A percentile compares a stretch with the other conserved stretches of the same genome.
Conservation (phyloP, 2,329 filamentous ascomycete species). For the Aspergillus carbonarius region DNA sequence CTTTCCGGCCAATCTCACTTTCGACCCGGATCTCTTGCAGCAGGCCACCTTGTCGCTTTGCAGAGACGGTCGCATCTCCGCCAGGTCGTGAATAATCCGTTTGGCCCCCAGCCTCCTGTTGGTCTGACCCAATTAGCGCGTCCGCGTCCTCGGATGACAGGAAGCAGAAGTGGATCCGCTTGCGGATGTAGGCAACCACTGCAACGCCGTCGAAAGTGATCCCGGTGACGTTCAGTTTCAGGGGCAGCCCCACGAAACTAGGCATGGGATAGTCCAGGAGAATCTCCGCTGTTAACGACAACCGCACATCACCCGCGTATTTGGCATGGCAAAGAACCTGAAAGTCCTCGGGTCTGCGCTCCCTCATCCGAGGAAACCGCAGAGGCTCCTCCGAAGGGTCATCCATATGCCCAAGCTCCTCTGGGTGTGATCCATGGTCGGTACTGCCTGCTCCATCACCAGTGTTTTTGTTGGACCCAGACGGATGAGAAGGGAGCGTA, state of each 20-base stretch:
- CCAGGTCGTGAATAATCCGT: slow-evolving; percentile 33
- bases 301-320: slow-evolving; percentile 81
- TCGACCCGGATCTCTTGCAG: slow-evolving; percentile 93
- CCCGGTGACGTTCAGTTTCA: slow-evolving; percentile 93
- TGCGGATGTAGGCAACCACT: slow-evolving; percentile 86
- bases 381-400: slow-evolving; percentile 21
- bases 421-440: slow-evolving; percentile 19
- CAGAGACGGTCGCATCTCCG: slow-evolving; percentile 31
- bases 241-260: slow-evolving; percentile 91
- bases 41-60: slow-evolving; percentile 65
- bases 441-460: slow-evolving; percentile 24
- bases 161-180: slow-evolving; percentile 90
- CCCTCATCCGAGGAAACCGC: slow-evolving; percentile 57
- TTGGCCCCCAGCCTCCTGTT: slow-evolving; percentile 33
- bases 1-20: slow-evolving; percentile 92
- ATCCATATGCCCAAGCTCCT: slow-evolving; percentile 21
- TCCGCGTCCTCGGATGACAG: slow-evolving; percentile 87
- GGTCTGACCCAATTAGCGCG: slow-evolving; percentile 61
- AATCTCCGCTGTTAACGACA: slow-evolving; percentile 92
- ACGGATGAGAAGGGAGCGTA: slow-evolving; percentile 33
- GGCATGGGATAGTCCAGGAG: slow-evolving; percentile 98
- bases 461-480: slow-evolving; percentile 30
- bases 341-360: slow-evolving; percentile 79
- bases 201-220: slow-evolving; percentile 94
- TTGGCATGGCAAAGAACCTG: slow-evolving; percentile 89